Evolutionary conservation across 2,329 filamentous ascomycete species (phyloP), one percentile per base, ranked within the genome.

Genomic region (Nothophaeocryptopus gaeumannii): DNA sequence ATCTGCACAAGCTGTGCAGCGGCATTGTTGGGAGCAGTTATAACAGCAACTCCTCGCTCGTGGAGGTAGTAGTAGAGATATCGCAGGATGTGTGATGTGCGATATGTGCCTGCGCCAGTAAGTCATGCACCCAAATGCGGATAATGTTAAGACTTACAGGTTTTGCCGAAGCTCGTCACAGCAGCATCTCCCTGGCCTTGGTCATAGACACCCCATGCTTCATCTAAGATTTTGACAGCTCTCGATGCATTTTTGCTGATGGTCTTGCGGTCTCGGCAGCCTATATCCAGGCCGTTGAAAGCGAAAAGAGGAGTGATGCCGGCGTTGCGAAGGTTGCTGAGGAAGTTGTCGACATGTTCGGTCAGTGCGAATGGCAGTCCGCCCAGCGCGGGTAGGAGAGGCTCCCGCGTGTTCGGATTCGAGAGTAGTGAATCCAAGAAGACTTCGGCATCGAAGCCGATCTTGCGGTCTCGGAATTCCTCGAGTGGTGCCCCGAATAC

Each of bases 201-300:
- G 63, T 90, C 86, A 71, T 99, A 99, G 39, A 95, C 74, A 2
- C 82, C 80, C 92, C 93, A 99, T 3, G 92, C 93, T 50, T 85
- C 60, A n/a, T 64, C 58, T 30, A 69, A 59, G 15, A 58, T 56
- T 16, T 53, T 54, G 12, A 58, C 56, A 2, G 64, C 61, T 40
- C 57, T 59, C 31, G 55, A 54, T 26, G 50, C 52, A 16, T 67
- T 63, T 26, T 56, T 56, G 12, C 47, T 44, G 30, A 63, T 51
- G 14, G 54, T 63, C 31, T 51, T 50, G 15, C 63, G 56, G 47
- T 66, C 64, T 40, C 52, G 54, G 32, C 60, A 57, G 5, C 55
- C 60, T 8, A 59, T 39, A 34, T 89, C 83, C 63, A 96, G 81
- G 32, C 93, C 93, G 68, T 92, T 88, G 71, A 99, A 99, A 44